Base-by-base conservation (phyloP, 495 filamentous ascomycete genomes). In the Lasiosphaeria hispida region DNA sequence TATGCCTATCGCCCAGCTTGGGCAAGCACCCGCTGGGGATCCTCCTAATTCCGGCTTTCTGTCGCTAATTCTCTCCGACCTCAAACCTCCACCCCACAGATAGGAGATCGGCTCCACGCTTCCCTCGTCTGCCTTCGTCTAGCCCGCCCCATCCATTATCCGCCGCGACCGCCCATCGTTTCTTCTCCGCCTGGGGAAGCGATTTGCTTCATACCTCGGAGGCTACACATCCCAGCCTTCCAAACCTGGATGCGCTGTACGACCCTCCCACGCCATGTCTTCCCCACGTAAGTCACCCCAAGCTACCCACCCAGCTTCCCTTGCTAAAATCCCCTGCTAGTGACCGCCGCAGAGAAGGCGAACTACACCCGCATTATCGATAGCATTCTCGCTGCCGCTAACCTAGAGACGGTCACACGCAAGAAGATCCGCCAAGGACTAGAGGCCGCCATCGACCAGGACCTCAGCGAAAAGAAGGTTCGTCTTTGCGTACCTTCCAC, bases 371-470 rank as follows among this genome's bases (percentile, higher is more conserved):
- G 82, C 62, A 88, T 97, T 74, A 97, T 98, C 70, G 94, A 98
- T 69, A 82, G 76, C n/a, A 96, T 98, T 62, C 80, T 98, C 18
- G 82, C 81, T 11, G 80, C 79, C 30, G 89, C 89, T 60, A 91
- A 98, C 63, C 83, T 98, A 42, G 83, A 87, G 55, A 96, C 91
- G 36, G 87, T 98, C 58, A 95, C 94, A 23, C 88, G 91, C 61
- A 97, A 97, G 76, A 85, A 87, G 69, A 90, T 97, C 64, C 89
- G 94, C 60, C 89, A 91, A 71, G 89, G 87, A 23, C 80, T 98
- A 6, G 87, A 93, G 72, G 83, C 82, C 57, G 80, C 77, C 39
- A 63, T 76, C 10, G 80, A 87, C 55, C 84, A 91, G 77, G 92
- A 98, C 72, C 81, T 97, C 67, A 87, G 85, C 53, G 79, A 84